phyloP scores from a whole-genome alignment of 371 early-diverging fungal genomes.

The Batkoa obscura region DNA sequence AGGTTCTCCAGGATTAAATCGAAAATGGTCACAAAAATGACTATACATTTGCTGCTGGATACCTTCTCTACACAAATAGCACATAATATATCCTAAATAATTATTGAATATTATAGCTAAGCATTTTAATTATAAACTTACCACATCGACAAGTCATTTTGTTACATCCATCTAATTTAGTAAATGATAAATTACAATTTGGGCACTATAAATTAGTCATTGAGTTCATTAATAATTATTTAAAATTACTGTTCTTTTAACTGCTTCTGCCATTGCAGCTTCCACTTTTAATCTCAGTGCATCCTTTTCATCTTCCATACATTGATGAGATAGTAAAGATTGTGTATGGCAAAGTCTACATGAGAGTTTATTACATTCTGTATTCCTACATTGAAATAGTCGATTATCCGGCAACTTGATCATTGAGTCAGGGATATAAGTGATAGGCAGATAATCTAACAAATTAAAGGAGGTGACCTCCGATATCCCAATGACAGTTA shows the following conservation, averaged over 20 bases:
- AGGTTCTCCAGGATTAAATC: conserved; percentile 21
- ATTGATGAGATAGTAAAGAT: conserved; percentile 26
- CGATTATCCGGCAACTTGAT: neutral
- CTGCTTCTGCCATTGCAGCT: conserved; percentile 41
- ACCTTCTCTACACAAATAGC: conserved; percentile 41
- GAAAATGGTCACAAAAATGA: conserved; percentile 44
- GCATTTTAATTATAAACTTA: neutral
- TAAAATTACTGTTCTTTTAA: conserved; percentile 35
- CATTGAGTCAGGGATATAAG: neutral
- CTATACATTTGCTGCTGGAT: conserved; percentile 27
- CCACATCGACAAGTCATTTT: conserved; percentile 44
- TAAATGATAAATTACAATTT: conserved; percentile 30
- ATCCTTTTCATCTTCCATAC: conserved; percentile 31
- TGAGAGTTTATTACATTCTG: conserved; percentile 20
- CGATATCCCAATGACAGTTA: neutral
- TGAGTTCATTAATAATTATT: neutral
- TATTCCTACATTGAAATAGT: conserved; percentile 26
- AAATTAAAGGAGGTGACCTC: neutral
- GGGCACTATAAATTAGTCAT: conserved; percentile 26
- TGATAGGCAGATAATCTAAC: neutral
- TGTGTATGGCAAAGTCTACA: conserved; percentile 25
- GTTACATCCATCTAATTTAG: conserved; percentile 43
- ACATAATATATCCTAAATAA: conserved; percentile 28
- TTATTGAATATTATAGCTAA: neutral
- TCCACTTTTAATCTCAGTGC: conserved; percentile 35